Conservation (phyloP, 257 asterid genomes). For the Fraxinus americana region DNA sequence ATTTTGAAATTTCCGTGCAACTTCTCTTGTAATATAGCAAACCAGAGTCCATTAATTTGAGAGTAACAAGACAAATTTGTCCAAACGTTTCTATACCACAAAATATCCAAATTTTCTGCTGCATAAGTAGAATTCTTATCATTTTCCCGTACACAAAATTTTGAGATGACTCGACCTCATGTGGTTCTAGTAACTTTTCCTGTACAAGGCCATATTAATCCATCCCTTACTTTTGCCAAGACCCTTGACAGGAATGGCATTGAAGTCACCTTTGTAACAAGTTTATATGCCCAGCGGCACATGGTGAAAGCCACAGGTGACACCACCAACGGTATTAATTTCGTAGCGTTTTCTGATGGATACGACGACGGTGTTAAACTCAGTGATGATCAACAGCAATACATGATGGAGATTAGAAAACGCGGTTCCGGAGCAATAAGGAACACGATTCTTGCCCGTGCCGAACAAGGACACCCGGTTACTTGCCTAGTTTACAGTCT, state of each 20-base stretch:
- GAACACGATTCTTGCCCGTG: conserved; percentile 23
- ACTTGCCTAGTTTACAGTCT: conserved; percentile 51
- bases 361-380: conserved; percentile 45
- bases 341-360: conserved; percentile 57
- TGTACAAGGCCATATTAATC: conserved; percentile 74
- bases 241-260: conserved; percentile 44
- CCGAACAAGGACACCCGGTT: conserved; percentile 43
- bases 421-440: conserved; percentile 38
- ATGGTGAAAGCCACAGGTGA: conserved; percentile 26
- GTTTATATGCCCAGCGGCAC: conserved; percentile 38
- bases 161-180: conserved; percentile 40
- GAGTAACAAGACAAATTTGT: too few species aligned
- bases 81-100: conserved; percentile 17
- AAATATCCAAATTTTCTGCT: too few species aligned
- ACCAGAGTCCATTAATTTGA: too few species aligned
- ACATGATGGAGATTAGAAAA: conserved; percentile 28
- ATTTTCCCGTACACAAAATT: neutral
- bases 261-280: conserved; percentile 56
- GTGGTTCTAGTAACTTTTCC: conserved; percentile 53
- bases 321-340: conserved; percentile 33
- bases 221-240: conserved; percentile 60
- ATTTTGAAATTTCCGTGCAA: too few species aligned
- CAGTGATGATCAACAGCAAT: conserved; percentile 13
- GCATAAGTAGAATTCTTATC: too few species aligned
- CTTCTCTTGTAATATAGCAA: too few species aligned